A percentile compares a stretch with the other conserved stretches of the same genome.
Conservation (phyloP, 306 rosid species). For the Medicago lupulina region DNA sequence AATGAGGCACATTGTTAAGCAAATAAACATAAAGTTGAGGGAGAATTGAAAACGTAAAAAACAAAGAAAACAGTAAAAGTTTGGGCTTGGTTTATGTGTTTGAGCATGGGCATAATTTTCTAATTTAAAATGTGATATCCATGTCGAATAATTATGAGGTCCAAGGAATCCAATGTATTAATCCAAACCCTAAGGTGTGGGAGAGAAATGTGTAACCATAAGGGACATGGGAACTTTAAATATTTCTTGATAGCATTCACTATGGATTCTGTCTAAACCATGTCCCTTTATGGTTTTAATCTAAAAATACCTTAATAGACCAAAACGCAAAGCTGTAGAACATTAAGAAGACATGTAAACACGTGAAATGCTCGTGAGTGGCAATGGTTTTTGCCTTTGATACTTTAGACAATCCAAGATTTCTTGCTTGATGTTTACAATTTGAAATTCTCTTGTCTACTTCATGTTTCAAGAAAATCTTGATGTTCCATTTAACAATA, state of each 20-base stretch:
- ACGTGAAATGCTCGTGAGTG: conserved; percentile 64
- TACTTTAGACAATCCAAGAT: conserved; percentile 52
- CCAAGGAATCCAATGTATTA: conserved; percentile 34
- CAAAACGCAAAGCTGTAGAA: conserved; percentile 46
- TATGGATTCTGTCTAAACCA: conserved; percentile 44
- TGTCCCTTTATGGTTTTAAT: conserved; percentile 45
- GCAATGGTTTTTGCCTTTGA: conserved; percentile 52
- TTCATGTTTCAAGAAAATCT: conserved; percentile 42
- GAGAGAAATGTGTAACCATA: conserved; percentile 37
- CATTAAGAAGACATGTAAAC: conserved; percentile 54
- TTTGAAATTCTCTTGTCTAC: conserved; percentile 48
- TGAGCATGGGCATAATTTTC: conserved; percentile 42
- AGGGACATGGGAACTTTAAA: conserved; percentile 48
- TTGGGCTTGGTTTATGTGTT: not conserved
- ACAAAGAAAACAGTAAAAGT: not conserved
- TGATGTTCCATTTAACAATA: not conserved
- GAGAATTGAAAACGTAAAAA: not conserved
- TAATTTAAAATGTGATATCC: conserved; percentile 34
- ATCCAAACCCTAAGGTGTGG: conserved; percentile 24
- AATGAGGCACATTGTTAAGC: not conserved
- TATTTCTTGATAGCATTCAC: conserved; percentile 29
- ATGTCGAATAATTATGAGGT: conserved; percentile 34
- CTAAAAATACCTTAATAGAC: conserved; percentile 40
- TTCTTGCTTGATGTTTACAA: conserved; percentile 53
- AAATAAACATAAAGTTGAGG: not conserved